Conservation (phyloP, 2,329 filamentous ascomycete species). For the Aspergillus arachidicola region DNA sequence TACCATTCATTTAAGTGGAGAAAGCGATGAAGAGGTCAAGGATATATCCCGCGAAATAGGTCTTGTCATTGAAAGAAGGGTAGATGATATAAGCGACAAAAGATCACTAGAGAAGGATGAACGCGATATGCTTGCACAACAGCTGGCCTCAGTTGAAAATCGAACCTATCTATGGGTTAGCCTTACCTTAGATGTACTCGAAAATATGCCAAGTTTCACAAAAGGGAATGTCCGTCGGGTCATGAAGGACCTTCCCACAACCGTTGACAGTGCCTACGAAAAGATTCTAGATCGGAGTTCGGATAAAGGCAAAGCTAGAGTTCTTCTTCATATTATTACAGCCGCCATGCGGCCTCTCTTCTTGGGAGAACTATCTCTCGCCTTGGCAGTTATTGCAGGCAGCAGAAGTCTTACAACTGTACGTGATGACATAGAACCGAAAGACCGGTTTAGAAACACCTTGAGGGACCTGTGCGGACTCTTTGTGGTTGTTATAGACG, state of each 20-base stretch:
- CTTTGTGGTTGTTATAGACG: constrained; percentile 16
- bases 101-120: constrained; percentile 14
- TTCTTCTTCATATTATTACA: constrained; percentile 11
- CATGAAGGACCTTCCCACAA: background rate
- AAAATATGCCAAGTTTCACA: constrained; percentile 8
- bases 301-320: background rate
- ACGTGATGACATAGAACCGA: constrained; percentile 4
- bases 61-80: constrained; percentile 22
- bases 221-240: background rate
- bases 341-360: constrained; percentile 11
- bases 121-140: constrained; percentile 20
- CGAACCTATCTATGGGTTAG: constrained; percentile 47
- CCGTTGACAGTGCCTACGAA: constrained; percentile 11
- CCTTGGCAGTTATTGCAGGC: constrained; percentile 1
- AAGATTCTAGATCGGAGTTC: constrained; percentile 7
- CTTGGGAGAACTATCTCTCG: constrained; percentile 11
- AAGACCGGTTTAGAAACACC: constrained; percentile 6
- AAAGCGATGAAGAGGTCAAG: constrained; percentile 20
- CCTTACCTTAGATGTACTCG: constrained; percentile 37
- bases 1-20: constrained; percentile 22
- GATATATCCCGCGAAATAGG: constrained; percentile 28
- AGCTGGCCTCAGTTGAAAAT: constrained; percentile 33
- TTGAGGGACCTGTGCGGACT: constrained; percentile 22
- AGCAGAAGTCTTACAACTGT: background rate
- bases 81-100: constrained; percentile 8